phyloP scores from a whole-genome alignment of 2,329 filamentous ascomycete genomes.

The Fusarium acutatum region DNA sequence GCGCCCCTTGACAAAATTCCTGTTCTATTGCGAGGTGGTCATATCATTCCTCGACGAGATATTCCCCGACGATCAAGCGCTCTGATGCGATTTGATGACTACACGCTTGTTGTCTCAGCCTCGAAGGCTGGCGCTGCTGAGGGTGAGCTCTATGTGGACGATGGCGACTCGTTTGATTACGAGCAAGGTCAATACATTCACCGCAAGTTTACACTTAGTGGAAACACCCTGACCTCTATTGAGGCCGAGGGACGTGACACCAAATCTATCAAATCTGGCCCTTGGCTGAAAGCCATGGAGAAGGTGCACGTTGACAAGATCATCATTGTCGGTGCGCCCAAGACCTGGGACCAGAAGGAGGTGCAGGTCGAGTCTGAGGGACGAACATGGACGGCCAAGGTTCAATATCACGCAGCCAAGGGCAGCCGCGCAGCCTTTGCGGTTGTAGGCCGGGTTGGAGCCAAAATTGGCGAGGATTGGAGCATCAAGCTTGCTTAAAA shows the following conservation, averaged over 20 bases:
- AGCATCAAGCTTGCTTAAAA: slow-evolving; percentile 49
- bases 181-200: slow-evolving; percentile 88
- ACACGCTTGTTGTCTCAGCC: slow-evolving; percentile 83
- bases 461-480: slow-evolving; percentile 64
- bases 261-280: slow-evolving; percentile 66
- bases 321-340: slow-evolving; percentile 81
- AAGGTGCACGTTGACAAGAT: slow-evolving; percentile 84
- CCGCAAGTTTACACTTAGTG: slow-evolving; percentile 76
- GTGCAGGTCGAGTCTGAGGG: slow-evolving; percentile 66
- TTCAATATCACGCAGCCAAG: slow-evolving; percentile 65
- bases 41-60: slow-evolving; percentile 91
- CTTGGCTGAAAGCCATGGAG: slow-evolving; percentile 82
- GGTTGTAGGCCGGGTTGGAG: slow-evolving; percentile 60
- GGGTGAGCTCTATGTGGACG: slow-evolving; percentile 89
- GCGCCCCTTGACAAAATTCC: slow-evolving; percentile 89
- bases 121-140: slow-evolving; percentile 69
- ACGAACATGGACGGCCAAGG: slow-evolving; percentile 63
- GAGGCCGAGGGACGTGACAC: slow-evolving; percentile 66
- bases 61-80: slow-evolving; percentile 84
- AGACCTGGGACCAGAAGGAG: slow-evolving; percentile 71
- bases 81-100: slow-evolving; percentile 93
- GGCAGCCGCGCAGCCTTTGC: slow-evolving; percentile 61
- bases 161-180: slow-evolving; percentile 92
- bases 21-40: slow-evolving; percentile 89
- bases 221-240: slow-evolving; percentile 71